Base-by-base conservation (phyloP, 306 rosid genomes). In the Ochetophila trinervis region DNA sequence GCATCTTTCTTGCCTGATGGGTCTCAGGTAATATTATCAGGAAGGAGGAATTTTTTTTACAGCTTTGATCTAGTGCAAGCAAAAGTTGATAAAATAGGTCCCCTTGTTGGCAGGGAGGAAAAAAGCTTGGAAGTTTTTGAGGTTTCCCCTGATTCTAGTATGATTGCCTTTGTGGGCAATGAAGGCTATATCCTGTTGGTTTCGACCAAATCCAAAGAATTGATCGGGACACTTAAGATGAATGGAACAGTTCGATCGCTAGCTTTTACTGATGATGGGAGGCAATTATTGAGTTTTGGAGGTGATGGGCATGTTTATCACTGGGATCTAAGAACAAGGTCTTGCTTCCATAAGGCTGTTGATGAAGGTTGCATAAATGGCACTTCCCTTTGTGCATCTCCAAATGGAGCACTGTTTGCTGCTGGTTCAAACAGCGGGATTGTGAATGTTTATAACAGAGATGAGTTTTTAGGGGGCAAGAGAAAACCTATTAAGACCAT, bases 241-340 rank as follows among this genome's bases (percentile, higher is more conserved):
- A 93, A 88, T 51, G 99, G 99, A 65, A 87, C 83, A 0, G 83
- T 74, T 34, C 89, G 94, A 20, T 86, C 97, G 47, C 73, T 93
- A 77, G 91, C 96, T 59, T 93, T 90, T 74, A 50, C 97, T 1
- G 86, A 81, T 27, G 73, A 84, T 77, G 99, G 99, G 48, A 82
- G 66, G 45, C 88, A 86, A 49, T 67, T 93, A 70, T 54, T 93
- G 73, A 87, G 91, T 73, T 68, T 81, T 2, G 97, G 99, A 1
- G 97, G 97, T 3, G 99, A 93, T 54, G 97, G 97, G 58, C 97
- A 87, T 56, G 74, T 93, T 67, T 90, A 93, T 75, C 91, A 93
- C 63, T 93, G 97, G 97, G 99, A 93, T 81, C 71, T 92, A 62
- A 74, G 98, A 83, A 87, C 93, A 44, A 83, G 76, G 80, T 69